Conservation (phyloP, 139 green algal species). For the Chlorella sp. region DNA sequence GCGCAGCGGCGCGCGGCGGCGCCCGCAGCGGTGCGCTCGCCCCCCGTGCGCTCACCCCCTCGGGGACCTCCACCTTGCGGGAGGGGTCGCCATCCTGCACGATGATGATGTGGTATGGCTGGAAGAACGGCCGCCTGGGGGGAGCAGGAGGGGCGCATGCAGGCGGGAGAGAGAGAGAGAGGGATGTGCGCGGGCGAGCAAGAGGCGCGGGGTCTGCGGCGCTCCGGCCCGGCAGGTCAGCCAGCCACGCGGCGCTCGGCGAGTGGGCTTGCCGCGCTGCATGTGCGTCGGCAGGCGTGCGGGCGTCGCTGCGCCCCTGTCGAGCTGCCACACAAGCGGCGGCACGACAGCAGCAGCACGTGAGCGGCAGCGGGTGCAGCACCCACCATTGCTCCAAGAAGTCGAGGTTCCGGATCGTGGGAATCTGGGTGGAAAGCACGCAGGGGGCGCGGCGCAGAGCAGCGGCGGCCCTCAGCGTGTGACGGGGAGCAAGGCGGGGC, state of each 20-base stretch:
- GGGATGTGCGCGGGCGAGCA: too few relatives aligned
- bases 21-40: not conserved
- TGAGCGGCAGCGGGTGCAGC: too few relatives aligned
- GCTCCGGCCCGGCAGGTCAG: not conserved
- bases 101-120: conserved; percentile 92
- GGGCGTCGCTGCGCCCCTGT: too few relatives aligned
- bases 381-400: conserved; percentile 85
- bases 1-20: too few relatives aligned
- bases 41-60: conserved; percentile 12
- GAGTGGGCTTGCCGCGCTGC: not conserved
- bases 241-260: too few relatives aligned
- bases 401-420: conserved; percentile 78
- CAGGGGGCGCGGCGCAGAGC: too few relatives aligned
- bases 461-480: too few relatives aligned
- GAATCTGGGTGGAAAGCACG: conserved; percentile 89
- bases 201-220: too few relatives aligned
- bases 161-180: too few relatives aligned
- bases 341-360: not conserved
- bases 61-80: conserved; percentile 75
- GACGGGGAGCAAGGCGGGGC: too few relatives aligned
- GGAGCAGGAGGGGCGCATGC: too few relatives aligned
- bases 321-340: not conserved
- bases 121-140: conserved; percentile 81
- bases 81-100: conserved; percentile 91
- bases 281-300: not conserved